Conservation (phyloP, 371 early-diverging fungal genomes). For the Mucor circinelloides region DNA sequence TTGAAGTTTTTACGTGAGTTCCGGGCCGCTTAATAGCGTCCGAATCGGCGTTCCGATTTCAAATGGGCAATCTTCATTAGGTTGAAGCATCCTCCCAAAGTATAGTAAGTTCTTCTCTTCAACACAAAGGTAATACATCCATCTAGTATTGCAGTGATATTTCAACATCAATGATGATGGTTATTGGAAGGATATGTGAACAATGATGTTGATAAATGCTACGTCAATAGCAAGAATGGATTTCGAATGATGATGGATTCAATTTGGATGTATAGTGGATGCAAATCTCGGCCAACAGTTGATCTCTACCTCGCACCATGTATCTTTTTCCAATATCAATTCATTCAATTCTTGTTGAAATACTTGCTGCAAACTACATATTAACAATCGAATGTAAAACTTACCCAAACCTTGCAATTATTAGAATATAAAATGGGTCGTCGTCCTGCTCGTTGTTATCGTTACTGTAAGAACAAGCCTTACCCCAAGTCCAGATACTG, state of each 20-base stretch:
- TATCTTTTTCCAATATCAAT: not conserved
- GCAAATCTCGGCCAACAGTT: not conserved
- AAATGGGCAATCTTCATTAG: not conserved
- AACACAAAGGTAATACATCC: constrained; percentile 27
- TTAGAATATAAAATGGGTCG: constrained; percentile 84
- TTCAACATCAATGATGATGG: not conserved
- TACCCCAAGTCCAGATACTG: constrained; percentile 99
- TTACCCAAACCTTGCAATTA: not conserved
- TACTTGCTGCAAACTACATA: not conserved
- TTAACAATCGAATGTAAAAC: not conserved
- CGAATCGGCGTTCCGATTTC: not conserved
- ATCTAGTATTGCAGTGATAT: not conserved
- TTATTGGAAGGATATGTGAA: not conserved
- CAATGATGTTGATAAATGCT: not conserved
- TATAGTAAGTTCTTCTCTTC: constrained; percentile 12
- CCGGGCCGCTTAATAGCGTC: not conserved
- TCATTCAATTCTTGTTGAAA: not conserved
- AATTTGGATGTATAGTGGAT: not conserved
- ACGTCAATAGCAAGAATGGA: not conserved
- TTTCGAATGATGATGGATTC: not conserved
- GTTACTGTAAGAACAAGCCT: constrained; percentile 99
- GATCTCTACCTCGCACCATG: not conserved
- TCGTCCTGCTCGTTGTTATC: constrained; percentile 99
- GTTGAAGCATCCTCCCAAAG: not conserved
- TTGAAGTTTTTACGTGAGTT: not conserved